Base-by-base conservation (phyloP, 2,329 filamentous ascomycete species). In the Trichothecium roseum region DNA sequence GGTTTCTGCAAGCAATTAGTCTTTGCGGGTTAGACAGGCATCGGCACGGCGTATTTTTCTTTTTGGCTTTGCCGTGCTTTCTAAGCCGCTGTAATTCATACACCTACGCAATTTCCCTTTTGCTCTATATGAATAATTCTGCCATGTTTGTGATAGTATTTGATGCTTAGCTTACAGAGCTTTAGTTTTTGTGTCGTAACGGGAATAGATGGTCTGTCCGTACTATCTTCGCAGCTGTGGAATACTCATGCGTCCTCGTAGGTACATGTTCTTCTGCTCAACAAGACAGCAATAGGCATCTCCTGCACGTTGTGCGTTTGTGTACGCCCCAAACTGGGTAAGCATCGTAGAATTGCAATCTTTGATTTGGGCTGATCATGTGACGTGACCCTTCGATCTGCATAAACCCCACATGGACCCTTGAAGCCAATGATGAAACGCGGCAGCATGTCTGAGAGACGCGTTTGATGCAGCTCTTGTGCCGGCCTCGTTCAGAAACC, bases 61-160 rank as follows among this genome's bases (percentile, higher is more conserved):
- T 56, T 57, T 47, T 56, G 60, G 59, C 57, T 60, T 50, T 62
- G 61, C 59, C 59, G 54, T 57, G 59, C 59, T 57, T 60, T 62
- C 60, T 63, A 63, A 57, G 60, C 68, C 69, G 68, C 64, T 75
- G 71, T 75, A 75, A 73, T 73, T 69, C 74, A 73, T 72, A 71
- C 59, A 67, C 62, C 61, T 66, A 67, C 59, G 68, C 68, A 69
- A 70, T 68, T 71, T 66, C 64, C 62, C 54, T 59, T n/a, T n/a
- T 60, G 54, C 46, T 54, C 49, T 50, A 46, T 47, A 18, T 18
- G 9, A 36, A 20, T 24, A 13, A 30, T 14, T 22, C 18, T 12
- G 8, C 15, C 31, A 7, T 33, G 10, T n/a, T n/a, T n/a, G n/a
- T n/a, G n/a, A n/a, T n/a, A n/a, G n/a, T n/a, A n/a, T n/a, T n/a